Evolutionary conservation across 306 rosid species (phyloP).

Genomic region (Lagenaria siceraria): DNA sequence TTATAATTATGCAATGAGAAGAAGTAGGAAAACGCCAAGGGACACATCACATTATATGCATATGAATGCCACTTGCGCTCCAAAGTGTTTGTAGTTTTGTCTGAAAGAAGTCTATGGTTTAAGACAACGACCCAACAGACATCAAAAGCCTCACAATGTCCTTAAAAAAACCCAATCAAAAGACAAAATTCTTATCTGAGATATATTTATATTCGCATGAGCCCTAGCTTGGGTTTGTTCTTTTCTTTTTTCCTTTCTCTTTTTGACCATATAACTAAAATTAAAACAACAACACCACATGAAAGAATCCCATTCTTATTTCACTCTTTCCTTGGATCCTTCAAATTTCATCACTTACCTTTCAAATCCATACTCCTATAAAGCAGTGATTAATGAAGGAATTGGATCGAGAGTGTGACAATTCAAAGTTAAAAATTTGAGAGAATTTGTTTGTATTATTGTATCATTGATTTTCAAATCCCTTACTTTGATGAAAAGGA

Average conservation of each 20-base stretch:
- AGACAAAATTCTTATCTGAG: constrained; percentile 10
- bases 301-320: constrained; percentile 27
- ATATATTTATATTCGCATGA: constrained; percentile 21
- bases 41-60: not conserved
- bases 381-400: constrained; percentile 15
- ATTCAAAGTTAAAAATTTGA: not conserved
- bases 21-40: not conserved
- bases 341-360: constrained; percentile 45
- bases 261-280: constrained; percentile 53
- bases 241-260: not conserved
- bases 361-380: constrained; percentile 48
- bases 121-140: constrained; percentile 56
- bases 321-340: constrained; percentile 51
- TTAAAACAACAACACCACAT: constrained; percentile 22
- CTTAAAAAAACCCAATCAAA: constrained; percentile 12
- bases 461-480: constrained; percentile 24
- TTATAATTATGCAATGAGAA: not conserved
- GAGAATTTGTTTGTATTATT: not conserved
- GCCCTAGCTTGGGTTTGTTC: constrained; percentile 11
- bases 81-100: not conserved
- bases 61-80: not conserved
- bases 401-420: not conserved
- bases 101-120: constrained; percentile 8
- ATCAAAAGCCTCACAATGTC: constrained; percentile 37
- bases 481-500: constrained; percentile 66